Conservation (phyloP, 306 rosid species). For the Acacia crassicarpa region DNA sequence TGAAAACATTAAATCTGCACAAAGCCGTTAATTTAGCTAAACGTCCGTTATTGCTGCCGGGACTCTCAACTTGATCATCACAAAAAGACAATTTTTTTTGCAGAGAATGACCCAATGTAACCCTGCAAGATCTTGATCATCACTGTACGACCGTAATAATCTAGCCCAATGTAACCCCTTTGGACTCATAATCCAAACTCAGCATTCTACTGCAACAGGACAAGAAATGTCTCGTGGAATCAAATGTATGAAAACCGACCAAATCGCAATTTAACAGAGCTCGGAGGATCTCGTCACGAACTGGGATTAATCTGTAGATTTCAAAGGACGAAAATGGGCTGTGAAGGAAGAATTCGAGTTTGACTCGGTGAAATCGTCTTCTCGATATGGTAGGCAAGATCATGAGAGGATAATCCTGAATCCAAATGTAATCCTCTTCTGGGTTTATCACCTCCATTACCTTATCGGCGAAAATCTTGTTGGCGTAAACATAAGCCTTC, state of each 20-base stretch:
- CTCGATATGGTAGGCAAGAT: slow-evolving; percentile 60
- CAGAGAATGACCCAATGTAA: too few relatives aligned
- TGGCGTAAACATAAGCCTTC: slow-evolving; percentile 60
- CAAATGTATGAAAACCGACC: slow-evolving; percentile 72
- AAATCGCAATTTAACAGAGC: slow-evolving; percentile 67
- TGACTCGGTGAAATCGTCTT: slow-evolving; percentile 48
- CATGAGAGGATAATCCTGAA: slow-evolving; percentile 80
- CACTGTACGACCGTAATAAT: slow-evolving; percentile 67
- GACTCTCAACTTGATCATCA: too few relatives aligned
- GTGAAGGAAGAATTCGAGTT: slow-evolving; percentile 69
- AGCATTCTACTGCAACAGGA: slow-evolving; percentile 75
- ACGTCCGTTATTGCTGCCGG: too few relatives aligned
- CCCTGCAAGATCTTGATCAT: slow-evolving; percentile 62
- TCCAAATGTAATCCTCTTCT: slow-evolving; percentile 68
- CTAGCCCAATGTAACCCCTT: slow-evolving; percentile 75
- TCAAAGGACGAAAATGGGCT: slow-evolving; percentile 65
- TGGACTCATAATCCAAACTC: slow-evolving; percentile 67
- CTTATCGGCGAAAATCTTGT: slow-evolving; percentile 63
- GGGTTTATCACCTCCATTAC: slow-evolving; percentile 63
- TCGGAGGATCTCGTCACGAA: slow-evolving; percentile 57
- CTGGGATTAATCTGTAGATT: slow-evolving; percentile 58
- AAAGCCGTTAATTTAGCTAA: too few relatives aligned
- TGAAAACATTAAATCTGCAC: too few relatives aligned
- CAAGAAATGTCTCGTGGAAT: slow-evolving; percentile 72
- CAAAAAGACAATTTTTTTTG: too few relatives aligned